Percentiles rank a stretch among this genome's conserved stretches.
phyloP scores from a whole-genome alignment of 768 basidiomycete species.

The Lactarius sanguifluus region DNA sequence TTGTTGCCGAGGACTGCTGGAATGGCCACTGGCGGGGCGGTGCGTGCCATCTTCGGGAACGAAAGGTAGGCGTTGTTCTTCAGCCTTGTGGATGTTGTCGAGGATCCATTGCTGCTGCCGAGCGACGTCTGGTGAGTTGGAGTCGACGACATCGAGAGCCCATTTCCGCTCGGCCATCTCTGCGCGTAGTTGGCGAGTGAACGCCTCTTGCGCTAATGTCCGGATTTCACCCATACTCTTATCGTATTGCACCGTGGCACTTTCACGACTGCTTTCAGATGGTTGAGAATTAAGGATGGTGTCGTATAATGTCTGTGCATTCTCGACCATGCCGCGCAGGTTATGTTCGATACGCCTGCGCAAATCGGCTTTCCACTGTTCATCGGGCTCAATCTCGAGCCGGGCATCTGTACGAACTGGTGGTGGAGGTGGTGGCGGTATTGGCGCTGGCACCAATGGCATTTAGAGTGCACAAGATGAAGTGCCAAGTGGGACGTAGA shows the following conservation, averaged over 20 bases:
- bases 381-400: slow-evolving; percentile 25
- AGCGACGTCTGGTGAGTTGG: slow-evolving; percentile 28
- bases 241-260: slow-evolving; percentile 18
- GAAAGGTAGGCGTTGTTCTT: neutral
- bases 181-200: slow-evolving; percentile 17
- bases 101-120: slow-evolving; percentile 30
- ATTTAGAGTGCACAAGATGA: slow-evolving; percentile 26
- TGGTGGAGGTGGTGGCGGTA: slow-evolving; percentile 26
- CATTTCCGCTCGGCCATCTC: slow-evolving; percentile 29
- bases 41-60: neutral
- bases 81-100: slow-evolving; percentile 25
- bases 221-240: slow-evolving; percentile 26
- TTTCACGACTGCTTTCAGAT: slow-evolving; percentile 15
- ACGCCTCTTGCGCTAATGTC: slow-evolving; percentile 25
- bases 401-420: slow-evolving; percentile 20
- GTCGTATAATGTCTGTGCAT: slow-evolving; percentile 23
- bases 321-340: slow-evolving; percentile 24
- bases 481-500: slow-evolving; percentile 22
- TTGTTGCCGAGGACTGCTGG: slow-evolving; percentile 10
- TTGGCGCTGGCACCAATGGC: slow-evolving; percentile 19
- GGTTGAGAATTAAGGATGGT: slow-evolving; percentile 9
- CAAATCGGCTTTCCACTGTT: slow-evolving; percentile 27
- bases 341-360: slow-evolving; percentile 24
- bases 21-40: neutral
- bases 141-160: slow-evolving; percentile 21